Conservation (phyloP, 1,139 yeast genomes). For the Candida tunisiensis region DNA sequence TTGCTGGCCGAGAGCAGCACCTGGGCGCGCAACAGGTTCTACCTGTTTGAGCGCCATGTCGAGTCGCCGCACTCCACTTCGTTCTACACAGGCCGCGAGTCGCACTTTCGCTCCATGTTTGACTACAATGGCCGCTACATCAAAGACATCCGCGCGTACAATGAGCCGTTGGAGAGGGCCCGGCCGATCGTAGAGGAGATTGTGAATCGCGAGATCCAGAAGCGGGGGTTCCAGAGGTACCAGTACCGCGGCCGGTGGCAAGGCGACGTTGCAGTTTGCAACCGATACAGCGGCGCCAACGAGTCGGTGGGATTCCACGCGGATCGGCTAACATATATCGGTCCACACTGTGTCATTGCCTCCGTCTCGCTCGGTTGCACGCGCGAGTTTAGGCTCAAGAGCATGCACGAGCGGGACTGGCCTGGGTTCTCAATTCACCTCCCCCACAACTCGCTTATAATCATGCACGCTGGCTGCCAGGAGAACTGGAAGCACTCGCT, state of each 20-base stretch:
- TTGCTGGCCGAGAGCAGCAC: constrained; percentile 24
- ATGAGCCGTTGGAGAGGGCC: constrained; percentile 24
- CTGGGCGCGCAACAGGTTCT: constrained; percentile 27
- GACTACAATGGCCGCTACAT: constrained; percentile 26
- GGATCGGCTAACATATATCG: constrained; percentile 50
- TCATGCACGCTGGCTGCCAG: constrained; percentile 69
- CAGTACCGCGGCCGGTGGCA: constrained; percentile 29
- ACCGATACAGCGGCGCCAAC: constrained; percentile 31
- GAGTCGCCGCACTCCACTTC: constrained; percentile 34
- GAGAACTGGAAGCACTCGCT: constrained; percentile 51
- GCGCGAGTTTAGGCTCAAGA: constrained; percentile 41
- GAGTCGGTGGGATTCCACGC: constrained; percentile 57
- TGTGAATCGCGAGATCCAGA: constrained; percentile 24
- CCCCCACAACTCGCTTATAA: constrained; percentile 46
- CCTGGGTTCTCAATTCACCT: constrained; percentile 31
- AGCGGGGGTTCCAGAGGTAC: constrained; percentile 14
- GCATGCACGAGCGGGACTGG: constrained; percentile 10
- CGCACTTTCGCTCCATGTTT: constrained; percentile 9
- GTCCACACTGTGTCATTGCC: constrained; percentile 51
- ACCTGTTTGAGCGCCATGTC: constrained; percentile 44
- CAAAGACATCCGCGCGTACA: constrained; percentile 16
- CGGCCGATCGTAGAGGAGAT: constrained; percentile 26
- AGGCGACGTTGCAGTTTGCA: constrained; percentile 37
- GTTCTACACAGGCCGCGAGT: constrained; percentile 20
- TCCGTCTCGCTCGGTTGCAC: constrained; percentile 53